Evolutionary conservation across 2,329 filamentous ascomycete species (phyloP).

Genomic region (Bipolaris oryzae): DNA sequence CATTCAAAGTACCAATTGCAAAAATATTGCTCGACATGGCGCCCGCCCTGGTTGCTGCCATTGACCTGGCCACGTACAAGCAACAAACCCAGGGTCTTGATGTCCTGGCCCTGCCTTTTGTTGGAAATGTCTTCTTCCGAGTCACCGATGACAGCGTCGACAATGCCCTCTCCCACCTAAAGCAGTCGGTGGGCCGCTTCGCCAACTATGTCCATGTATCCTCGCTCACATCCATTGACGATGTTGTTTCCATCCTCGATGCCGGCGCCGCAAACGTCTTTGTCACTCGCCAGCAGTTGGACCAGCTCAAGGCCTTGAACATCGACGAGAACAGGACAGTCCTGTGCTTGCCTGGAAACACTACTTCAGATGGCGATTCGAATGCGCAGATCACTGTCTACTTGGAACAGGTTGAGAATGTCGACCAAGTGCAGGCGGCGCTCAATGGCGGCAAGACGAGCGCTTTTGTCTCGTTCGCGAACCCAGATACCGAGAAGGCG

Average conservation of each 20-base stretch:
- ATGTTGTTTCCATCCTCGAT: slow-evolving; percentile 81
- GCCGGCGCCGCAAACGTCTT: slow-evolving; percentile 85
- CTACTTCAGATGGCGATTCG: slow-evolving; percentile 47
- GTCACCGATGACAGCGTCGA: slow-evolving; percentile 57
- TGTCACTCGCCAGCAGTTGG: slow-evolving; percentile 72
- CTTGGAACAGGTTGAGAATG: slow-evolving; percentile 50
- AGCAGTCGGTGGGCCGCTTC: slow-evolving; percentile 61
- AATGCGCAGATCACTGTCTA: slow-evolving; percentile 55
- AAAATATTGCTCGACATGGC: slow-evolving; percentile 45
- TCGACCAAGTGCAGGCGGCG: slow-evolving; percentile 53
- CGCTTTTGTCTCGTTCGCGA: slow-evolving; percentile 58
- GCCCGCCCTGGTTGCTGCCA: slow-evolving; percentile 56
- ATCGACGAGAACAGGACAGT: slow-evolving; percentile 64
- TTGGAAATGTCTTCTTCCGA: slow-evolving; percentile 63
- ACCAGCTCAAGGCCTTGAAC: slow-evolving; percentile 58
- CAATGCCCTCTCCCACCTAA: slow-evolving; percentile 59
- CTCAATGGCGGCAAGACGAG: slow-evolving; percentile 58
- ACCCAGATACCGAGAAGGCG: slow-evolving; percentile 49
- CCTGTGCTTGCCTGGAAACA: slow-evolving; percentile 56
- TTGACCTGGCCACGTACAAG: slow-evolving; percentile 54
- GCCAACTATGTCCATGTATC: slow-evolving; percentile 79
- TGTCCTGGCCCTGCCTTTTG: slow-evolving; percentile 60
- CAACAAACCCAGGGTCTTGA: slow-evolving; percentile 57
- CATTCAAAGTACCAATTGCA: slow-evolving; percentile 1
- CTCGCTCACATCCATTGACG: slow-evolving; percentile 68